A percentile compares a stretch with the other conserved stretches of the same genome.
These are phyloP conservation scores for Amanita muscaria DNA, from an alignment of 768 basidiomycete species.

Conservation along the genomic window DNA sequence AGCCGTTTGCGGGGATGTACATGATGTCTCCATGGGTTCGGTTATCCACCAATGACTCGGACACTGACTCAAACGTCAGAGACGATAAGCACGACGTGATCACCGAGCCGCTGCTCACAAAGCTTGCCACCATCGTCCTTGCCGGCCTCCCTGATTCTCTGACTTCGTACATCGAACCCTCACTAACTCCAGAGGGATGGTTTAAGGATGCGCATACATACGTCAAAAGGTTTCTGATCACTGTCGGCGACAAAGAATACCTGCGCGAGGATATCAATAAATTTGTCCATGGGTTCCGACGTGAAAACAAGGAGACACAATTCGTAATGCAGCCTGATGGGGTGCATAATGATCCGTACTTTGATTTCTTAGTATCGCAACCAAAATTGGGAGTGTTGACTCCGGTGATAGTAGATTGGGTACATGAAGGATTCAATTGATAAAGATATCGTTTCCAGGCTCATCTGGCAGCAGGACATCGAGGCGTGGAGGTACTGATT, in stretches of 20 bases:
- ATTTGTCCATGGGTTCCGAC: neutral
- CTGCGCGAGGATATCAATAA: conserved; percentile 24
- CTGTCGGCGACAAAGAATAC: conserved; percentile 27
- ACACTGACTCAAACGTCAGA: conserved; percentile 18
- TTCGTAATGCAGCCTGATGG: conserved; percentile 24
- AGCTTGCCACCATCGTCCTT: conserved; percentile 14
- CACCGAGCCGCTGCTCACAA: conserved; percentile 6
- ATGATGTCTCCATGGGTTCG: conserved; percentile 25
- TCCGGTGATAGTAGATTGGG: conserved; percentile 16
- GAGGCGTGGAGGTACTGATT: no score
- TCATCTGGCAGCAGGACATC: no score
- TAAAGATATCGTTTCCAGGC: no score
- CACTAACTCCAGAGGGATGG: conserved; percentile 22
- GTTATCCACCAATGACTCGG: conserved; percentile 4
- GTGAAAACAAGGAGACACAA: conserved; percentile 9
- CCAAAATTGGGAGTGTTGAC: conserved; percentile 17
- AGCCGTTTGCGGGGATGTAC: conserved; percentile 18
- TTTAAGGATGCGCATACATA: conserved; percentile 19
- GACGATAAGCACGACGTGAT: conserved; percentile 20
- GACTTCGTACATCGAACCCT: conserved; percentile 21
- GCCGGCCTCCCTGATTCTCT: conserved; percentile 14
- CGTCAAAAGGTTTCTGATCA: conserved; percentile 26
- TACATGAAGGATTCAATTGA: conserved; percentile 1
- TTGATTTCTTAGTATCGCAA: conserved; percentile 21
- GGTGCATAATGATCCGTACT: conserved; percentile 28